Evolutionary conservation across 805 yeast genomes (phyloP).

Genomic region (Sugiyamaella valdiviana): DNA sequence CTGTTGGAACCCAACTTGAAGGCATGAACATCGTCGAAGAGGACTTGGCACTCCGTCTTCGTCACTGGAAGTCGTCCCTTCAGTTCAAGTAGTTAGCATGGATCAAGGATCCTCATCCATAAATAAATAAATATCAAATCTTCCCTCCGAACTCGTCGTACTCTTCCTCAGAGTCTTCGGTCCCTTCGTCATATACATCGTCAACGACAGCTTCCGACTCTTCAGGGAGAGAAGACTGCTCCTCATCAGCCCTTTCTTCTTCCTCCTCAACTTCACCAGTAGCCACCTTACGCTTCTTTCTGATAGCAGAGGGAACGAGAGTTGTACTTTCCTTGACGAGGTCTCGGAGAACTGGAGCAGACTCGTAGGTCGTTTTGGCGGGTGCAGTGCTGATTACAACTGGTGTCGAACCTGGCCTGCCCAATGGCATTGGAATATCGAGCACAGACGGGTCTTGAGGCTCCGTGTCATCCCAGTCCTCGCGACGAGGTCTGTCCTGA

Average conservation of each 20-base stretch:
- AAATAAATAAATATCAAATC: background rate
- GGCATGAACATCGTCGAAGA: background rate
- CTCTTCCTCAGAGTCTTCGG: background rate
- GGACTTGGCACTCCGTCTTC: background rate
- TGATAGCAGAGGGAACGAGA: conserved; percentile 20
- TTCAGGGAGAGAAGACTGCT: no score
- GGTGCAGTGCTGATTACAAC: conserved; percentile 7
- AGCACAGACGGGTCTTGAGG: conserved; percentile 18
- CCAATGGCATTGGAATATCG: conserved; percentile 31
- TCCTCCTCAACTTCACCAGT: background rate
- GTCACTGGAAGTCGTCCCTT: background rate
- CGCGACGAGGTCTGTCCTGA: conserved; percentile 23
- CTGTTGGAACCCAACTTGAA: background rate
- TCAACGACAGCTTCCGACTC: no score
- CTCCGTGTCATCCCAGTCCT: conserved; percentile 22
- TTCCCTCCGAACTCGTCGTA: background rate
- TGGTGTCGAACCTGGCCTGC: background rate
- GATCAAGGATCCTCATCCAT: background rate
- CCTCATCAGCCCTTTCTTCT: background rate
- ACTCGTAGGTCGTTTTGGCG: conserved; percentile 19
- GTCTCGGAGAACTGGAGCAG: conserved; percentile 23
- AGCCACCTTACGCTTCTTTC: conserved; percentile 9
- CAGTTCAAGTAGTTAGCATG: background rate
- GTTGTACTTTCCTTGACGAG: conserved; percentile 18
- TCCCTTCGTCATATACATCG: no score